Evolutionary conservation across 331 rosid species (phyloP).

Genomic region (Rosa hybrid): DNA sequence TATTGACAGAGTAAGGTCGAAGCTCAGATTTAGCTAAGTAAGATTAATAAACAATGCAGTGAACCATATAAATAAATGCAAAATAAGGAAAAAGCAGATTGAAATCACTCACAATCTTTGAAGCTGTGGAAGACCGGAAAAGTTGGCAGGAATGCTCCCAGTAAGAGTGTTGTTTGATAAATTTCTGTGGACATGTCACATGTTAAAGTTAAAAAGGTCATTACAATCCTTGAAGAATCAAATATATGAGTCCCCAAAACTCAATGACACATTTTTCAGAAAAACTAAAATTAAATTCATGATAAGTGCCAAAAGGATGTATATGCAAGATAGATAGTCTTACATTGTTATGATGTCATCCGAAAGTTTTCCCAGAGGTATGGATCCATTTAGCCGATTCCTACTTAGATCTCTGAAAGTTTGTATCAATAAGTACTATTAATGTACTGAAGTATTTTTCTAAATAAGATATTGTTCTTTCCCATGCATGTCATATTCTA

Average conservation of each 20-base stretch:
- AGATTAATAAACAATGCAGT: background rate
- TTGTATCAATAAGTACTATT: conserved; percentile 1
- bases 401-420: conserved; percentile 79
- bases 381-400: conserved; percentile 68
- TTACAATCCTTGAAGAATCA: conserved; percentile 14
- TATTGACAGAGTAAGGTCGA: conserved; percentile 8
- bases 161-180: conserved; percentile 79
- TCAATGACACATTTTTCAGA: background rate
- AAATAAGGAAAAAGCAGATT: conserved; percentile 9
- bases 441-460: too few relatives aligned
- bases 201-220: conserved; percentile 3
- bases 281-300: background rate
- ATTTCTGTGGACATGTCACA: conserved; percentile 44
- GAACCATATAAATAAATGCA: conserved; percentile 9
- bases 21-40: background rate
- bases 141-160: conserved; percentile 64
- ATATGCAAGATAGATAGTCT: conserved; percentile 38
- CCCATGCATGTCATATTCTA: conserved; percentile 15
- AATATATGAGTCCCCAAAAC: background rate
- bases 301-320: background rate
- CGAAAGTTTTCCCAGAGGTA: conserved; percentile 64
- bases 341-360: conserved; percentile 79
- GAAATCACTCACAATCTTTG: conserved; percentile 66
- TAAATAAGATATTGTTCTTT: conserved; percentile 17
- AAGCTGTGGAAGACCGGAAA: conserved; percentile 60